These are phyloP conservation scores for Chlorella sorokiniana DNA, from an alignment of 139 green algal species.

Conservation along the genomic window DNA sequence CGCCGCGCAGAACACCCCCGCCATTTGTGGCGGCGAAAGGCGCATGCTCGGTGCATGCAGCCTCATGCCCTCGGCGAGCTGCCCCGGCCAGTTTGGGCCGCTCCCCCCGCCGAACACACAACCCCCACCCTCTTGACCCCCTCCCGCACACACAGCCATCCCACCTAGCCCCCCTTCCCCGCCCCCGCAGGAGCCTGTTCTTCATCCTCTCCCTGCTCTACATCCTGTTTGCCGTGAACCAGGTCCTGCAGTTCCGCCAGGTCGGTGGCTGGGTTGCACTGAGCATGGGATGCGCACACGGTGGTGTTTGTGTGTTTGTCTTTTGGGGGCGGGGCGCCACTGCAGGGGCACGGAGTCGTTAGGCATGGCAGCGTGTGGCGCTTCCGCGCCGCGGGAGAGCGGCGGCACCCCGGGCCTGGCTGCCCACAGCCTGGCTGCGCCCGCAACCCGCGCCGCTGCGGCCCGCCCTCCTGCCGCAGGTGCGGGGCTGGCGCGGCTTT, in stretches of 20 bases:
- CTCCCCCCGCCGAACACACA: neutral
- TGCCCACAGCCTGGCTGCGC: too few species aligned
- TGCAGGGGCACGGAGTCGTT: too few species aligned
- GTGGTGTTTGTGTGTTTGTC: conserved; percentile 13
- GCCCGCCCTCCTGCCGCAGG: conserved; percentile 3
- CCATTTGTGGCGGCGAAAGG: too few species aligned
- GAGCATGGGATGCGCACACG: neutral
- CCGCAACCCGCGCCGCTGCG: too few species aligned
- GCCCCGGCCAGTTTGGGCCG: too few species aligned
- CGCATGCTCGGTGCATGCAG: too few species aligned
- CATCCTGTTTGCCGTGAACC: conserved; percentile 38
- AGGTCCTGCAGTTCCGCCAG: conserved; percentile 47
- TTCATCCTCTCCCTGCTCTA: conserved; percentile 44
- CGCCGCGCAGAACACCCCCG: too few species aligned
- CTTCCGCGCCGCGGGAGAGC: too few species aligned
- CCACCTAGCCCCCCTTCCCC: neutral
- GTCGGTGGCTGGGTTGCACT: neutral
- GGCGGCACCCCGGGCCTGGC: too few species aligned
- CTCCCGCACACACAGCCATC: neutral
- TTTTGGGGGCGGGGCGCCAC: too few species aligned
- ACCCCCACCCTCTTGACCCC: neutral
- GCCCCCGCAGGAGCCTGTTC: conserved; percentile 23
- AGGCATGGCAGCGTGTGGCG: too few species aligned
- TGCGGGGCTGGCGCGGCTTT: conserved; percentile 39
- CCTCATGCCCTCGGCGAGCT: too few species aligned